Evolutionary conservation across 148 eudicot genomes (phyloP).

Genomic region (Rhododendron griersonianum): DNA sequence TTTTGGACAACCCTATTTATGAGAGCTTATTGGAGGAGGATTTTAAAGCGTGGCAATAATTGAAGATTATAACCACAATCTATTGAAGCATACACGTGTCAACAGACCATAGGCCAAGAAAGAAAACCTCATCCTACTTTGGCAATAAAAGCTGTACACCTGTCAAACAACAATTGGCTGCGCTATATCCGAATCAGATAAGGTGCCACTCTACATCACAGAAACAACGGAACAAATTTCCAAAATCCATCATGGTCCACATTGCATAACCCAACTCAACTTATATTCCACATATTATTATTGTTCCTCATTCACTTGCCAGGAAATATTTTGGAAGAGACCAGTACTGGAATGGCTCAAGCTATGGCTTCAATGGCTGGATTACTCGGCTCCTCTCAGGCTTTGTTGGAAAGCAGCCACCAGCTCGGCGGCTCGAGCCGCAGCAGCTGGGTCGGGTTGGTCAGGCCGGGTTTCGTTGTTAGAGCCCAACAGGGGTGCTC

Average conservation of each 20-base stretch:
- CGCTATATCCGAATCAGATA: conserved; percentile 19
- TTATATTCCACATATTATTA: conserved; percentile 12
- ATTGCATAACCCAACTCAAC: background rate
- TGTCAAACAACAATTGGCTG: conserved; percentile 11
- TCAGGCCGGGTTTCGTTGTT: conserved; percentile 34
- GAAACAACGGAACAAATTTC: conserved; percentile 4
- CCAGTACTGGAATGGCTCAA: conserved; percentile 51
- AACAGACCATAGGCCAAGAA: background rate
- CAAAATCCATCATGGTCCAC: background rate
- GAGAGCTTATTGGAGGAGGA: no score
- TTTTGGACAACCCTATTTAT: no score
- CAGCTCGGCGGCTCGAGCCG: conserved; percentile 54
- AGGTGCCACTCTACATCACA: conserved; percentile 25
- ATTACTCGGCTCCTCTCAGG: conserved; percentile 61
- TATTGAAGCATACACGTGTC: conserved; percentile 4
- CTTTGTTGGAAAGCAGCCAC: conserved; percentile 68
- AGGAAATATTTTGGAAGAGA: background rate
- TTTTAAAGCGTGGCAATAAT: no score
- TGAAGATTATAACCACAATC: background rate
- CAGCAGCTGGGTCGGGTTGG: conserved; percentile 25
- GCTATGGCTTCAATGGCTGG: conserved; percentile 86
- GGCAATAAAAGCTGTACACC: background rate
- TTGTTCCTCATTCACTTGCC: background rate
- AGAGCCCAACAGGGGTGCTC: conserved; percentile 54
- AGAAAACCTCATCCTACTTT: background rate